Percentiles rank a stretch among this genome's conserved stretches.
phyloP scores from a whole-genome alignment of 2,329 filamentous ascomycete species.

The Periconia digitata region DNA sequence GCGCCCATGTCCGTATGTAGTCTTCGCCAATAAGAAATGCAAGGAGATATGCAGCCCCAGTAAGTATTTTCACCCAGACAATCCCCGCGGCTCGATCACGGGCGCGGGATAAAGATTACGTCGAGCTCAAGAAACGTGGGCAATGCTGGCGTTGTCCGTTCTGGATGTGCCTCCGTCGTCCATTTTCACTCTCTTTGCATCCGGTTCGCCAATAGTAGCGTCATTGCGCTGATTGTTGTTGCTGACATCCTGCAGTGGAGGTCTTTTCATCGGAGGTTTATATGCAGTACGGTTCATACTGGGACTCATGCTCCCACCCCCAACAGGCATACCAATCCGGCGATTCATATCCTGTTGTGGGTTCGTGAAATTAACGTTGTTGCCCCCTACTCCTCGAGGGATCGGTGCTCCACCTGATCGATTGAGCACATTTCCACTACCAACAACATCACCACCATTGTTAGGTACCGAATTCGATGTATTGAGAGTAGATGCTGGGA shows the following conservation, averaged over 20 bases:
- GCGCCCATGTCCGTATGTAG: too few relatives aligned
- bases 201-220: constrained; percentile 29
- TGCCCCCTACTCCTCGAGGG: neutral
- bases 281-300: constrained; percentile 48
- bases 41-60: too few relatives aligned
- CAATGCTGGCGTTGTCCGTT: constrained; percentile 20
- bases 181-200: constrained; percentile 46
- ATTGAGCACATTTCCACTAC: constrained; percentile 13
- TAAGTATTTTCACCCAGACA: too few relatives aligned
- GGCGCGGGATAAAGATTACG: too few relatives aligned
- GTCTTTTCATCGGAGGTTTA: constrained; percentile 46
- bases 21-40: too few relatives aligned
- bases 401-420: constrained; percentile 9
- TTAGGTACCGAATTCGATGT: constrained; percentile 3
- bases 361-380: constrained; percentile 49
- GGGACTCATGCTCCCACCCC: constrained; percentile 41
- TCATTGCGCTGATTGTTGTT: constrained; percentile 37
- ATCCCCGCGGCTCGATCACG: too few relatives aligned
- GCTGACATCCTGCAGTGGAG: constrained; percentile 49
- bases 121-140: neutral
- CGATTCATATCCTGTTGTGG: constrained; percentile 50
- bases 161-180: neutral
- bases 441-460: constrained; percentile 1
- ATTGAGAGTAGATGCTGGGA: constrained; percentile 12
- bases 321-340: constrained; percentile 53